Percentiles rank a stretch among this genome's conserved stretches.
phyloP scores from a whole-genome alignment of 345 rosid species.

The Euphorbia pulcherrima region DNA sequence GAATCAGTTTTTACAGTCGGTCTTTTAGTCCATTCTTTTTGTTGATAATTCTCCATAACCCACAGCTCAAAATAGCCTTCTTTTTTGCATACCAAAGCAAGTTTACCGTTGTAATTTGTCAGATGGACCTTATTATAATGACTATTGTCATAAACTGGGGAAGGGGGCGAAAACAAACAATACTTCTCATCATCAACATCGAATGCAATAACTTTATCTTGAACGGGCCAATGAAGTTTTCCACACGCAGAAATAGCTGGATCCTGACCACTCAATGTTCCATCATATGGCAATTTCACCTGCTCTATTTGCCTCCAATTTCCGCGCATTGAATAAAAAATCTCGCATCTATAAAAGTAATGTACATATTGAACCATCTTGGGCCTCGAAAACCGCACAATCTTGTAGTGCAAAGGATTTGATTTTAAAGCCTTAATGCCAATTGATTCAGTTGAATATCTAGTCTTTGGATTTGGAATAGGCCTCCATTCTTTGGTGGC shows the following conservation, averaged over 20 bases:
- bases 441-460: neutral
- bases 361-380: neutral
- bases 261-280: neutral
- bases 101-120: neutral
- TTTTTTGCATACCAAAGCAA: neutral
- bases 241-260: neutral
- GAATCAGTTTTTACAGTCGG: neutral
- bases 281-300: neutral
- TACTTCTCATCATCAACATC: neutral
- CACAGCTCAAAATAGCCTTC: neutral
- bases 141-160: too few species aligned
- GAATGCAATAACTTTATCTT: neutral
- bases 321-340: conserved; percentile 20
- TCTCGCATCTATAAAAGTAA: conserved; percentile 2
- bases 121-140: neutral
- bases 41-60: neutral
- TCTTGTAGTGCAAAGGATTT: conserved; percentile 22
- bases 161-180: neutral
- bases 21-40: neutral
- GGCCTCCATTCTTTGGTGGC: conserved; percentile 17
- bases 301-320: conserved; percentile 15
- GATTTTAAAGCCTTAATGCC: conserved; percentile 19
- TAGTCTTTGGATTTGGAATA: conserved; percentile 21
- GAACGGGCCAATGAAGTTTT: conserved; percentile 3
- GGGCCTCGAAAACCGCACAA: conserved; percentile 3